These are phyloP conservation scores for Priceomyces carsonii DNA, from an alignment of 805 yeast species.

Conservation along the genomic window DNA sequence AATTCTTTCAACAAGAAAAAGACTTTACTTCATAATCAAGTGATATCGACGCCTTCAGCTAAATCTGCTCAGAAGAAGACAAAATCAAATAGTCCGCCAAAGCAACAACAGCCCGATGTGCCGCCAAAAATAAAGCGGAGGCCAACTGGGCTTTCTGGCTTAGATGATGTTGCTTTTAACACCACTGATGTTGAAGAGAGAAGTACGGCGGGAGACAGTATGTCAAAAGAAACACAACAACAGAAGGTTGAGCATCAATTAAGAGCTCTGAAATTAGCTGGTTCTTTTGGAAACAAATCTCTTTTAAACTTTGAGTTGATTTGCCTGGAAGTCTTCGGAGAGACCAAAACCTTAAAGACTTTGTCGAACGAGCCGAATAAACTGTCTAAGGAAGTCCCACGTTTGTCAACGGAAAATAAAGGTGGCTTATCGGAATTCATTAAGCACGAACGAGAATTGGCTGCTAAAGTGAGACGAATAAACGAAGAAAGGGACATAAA, in stretches of 20 bases:
- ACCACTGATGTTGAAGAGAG: background rate
- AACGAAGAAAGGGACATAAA: constrained; percentile 22
- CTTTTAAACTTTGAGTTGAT: constrained; percentile 30
- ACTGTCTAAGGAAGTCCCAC: background rate
- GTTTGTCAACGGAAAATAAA: background rate
- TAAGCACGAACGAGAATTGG: constrained; percentile 19
- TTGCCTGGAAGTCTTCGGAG: constrained; percentile 33
- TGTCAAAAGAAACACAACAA: background rate
- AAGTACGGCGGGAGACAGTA: background rate
- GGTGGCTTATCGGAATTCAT: constrained; percentile 8
- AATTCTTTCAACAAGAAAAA: constrained; percentile 35
- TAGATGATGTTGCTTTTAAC: constrained; percentile 9
- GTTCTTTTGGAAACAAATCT: constrained; percentile 20
- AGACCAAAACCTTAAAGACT: constrained; percentile 12
- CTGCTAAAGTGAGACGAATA: constrained; percentile 18
- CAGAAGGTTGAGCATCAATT: background rate
- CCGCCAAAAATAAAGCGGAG: constrained; percentile 19
- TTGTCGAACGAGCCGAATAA: constrained; percentile 1
- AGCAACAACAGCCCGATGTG: constrained; percentile 12
- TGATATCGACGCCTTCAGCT: constrained; percentile 22
- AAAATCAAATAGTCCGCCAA: constrained; percentile 14
- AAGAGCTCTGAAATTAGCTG: constrained; percentile 9
- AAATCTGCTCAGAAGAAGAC: constrained; percentile 13
- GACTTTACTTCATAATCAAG: constrained; percentile 24
- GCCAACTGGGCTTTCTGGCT: constrained; percentile 16